phyloP scores from a whole-genome alignment of 176 grass and related monocot genomes.

The Zoysia pacifica region DNA sequence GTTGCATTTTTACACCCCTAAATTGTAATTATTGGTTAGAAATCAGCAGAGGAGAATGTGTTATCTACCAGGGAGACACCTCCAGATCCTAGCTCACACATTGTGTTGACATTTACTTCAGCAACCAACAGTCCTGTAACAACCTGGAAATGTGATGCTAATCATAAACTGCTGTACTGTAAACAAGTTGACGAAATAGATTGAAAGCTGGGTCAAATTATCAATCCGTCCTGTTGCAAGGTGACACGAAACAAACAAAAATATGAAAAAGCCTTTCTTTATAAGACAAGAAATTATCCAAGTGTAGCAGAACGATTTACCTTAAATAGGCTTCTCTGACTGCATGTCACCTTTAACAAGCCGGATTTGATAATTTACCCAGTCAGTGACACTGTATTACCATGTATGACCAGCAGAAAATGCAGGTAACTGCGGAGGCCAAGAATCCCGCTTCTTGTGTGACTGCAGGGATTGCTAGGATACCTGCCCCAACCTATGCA shows the following conservation, averaged over 20 bases:
- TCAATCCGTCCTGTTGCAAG: slow-evolving; percentile 49
- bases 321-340: slow-evolving; percentile 43
- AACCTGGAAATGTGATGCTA: slow-evolving; percentile 66
- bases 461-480: slow-evolving; percentile 92
- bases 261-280: slow-evolving; percentile 15
- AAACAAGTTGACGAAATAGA: slow-evolving; percentile 17
- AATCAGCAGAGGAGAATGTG: slow-evolving; percentile 2
- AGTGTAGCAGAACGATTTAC: slow-evolving; percentile 36
- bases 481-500: slow-evolving; percentile 81
- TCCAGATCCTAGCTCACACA: slow-evolving; percentile 97
- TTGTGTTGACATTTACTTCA: slow-evolving; percentile 97
- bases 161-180: slow-evolving; percentile 11
- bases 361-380: slow-evolving; percentile 59
- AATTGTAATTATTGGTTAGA: background rate
- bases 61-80: slow-evolving; percentile 85
- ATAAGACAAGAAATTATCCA: background rate
- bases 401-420: slow-evolving; percentile 93
- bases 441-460: slow-evolving; percentile 95
- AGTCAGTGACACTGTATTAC: slow-evolving; percentile 68
- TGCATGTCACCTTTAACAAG: slow-evolving; percentile 54
- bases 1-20: background rate
- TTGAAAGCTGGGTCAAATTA: slow-evolving; percentile 40
- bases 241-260: slow-evolving; percentile 44
- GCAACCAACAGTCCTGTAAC: slow-evolving; percentile 85
- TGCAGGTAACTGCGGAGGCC: slow-evolving; percentile 65